Percentiles rank a stretch among this genome's conserved stretches.
Conservation (phyloP, 2,329 filamentous ascomycete genomes). For the Penicillium sp. region DNA sequence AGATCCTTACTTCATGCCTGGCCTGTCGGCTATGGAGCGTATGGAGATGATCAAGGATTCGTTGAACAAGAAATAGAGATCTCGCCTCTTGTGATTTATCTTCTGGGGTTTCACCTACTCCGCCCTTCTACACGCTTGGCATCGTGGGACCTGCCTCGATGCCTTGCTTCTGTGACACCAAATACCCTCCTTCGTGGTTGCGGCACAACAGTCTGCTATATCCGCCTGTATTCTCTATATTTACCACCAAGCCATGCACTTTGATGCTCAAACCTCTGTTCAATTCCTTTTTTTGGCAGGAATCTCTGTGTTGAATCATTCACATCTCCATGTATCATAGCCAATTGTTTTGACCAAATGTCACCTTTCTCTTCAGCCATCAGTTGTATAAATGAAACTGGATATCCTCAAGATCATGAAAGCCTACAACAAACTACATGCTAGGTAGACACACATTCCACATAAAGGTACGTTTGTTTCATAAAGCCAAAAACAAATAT, state of each 20-base stretch:
- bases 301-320: constrained; percentile 4
- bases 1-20: constrained; percentile 37
- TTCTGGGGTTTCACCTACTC: background rate
- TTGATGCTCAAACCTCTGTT: background rate
- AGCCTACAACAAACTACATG: background rate
- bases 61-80: constrained; percentile 12
- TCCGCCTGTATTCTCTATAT: background rate
- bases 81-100: background rate
- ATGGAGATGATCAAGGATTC: constrained; percentile 33
- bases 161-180: background rate
- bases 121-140: background rate
- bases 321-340: constrained; percentile 15
- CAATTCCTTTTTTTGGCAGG: background rate
- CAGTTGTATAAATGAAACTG: constrained; percentile 9
- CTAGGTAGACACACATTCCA: background rate
- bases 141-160: background rate
- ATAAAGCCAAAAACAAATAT: background rate
- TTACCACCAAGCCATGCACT: background rate
- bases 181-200: background rate
- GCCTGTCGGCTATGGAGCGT: constrained; percentile 37
- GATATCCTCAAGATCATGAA: background rate
- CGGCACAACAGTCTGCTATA: background rate
- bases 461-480: background rate
- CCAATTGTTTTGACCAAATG: constrained; percentile 9
- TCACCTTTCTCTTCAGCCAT: background rate